phyloP scores from a whole-genome alignment of 2,329 filamentous ascomycete genomes.

The Hypoxylon sp. region DNA sequence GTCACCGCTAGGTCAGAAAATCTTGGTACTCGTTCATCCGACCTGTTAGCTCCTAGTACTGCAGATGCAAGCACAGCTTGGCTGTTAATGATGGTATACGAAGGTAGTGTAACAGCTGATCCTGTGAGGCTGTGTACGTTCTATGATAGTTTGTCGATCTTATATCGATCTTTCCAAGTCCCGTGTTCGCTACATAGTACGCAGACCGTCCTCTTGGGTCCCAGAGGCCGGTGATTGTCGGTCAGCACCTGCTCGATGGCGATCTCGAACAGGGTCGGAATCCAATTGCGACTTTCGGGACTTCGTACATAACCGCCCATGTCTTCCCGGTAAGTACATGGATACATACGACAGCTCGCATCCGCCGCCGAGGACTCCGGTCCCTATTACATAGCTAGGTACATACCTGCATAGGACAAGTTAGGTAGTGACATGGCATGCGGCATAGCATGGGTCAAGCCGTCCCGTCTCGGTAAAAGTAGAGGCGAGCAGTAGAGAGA shows the following conservation, averaged over 20 bases:
- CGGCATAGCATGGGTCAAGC: slow-evolving; percentile 32
- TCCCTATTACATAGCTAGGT: slow-evolving; percentile 15
- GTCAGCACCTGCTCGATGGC: slow-evolving; percentile 24
- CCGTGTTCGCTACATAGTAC: slow-evolving; percentile 20
- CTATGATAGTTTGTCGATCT: slow-evolving; percentile 30
- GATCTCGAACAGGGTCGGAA: slow-evolving; percentile 28
- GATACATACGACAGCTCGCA: slow-evolving; percentile 21
- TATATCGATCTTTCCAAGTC: slow-evolving; percentile 19
- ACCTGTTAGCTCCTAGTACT: slow-evolving; percentile 23
- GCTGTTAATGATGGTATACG: slow-evolving; percentile 24
- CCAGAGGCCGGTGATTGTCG: slow-evolving; percentile 30
- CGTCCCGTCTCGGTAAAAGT: slow-evolving; percentile 33
- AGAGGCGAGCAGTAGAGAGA: slow-evolving; percentile 31
- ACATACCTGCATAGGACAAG: slow-evolving; percentile 18
- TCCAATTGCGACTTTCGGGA: slow-evolving; percentile 32
- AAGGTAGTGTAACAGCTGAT: slow-evolving; percentile 40
- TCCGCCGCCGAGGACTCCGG: slow-evolving; percentile 17
- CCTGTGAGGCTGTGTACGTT: slow-evolving; percentile 35
- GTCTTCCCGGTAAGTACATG: slow-evolving; percentile 22
- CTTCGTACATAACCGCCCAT: slow-evolving; percentile 18
- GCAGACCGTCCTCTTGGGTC: slow-evolving; percentile 23
- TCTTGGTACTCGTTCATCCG: slow-evolving; percentile 33
- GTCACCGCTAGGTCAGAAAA: slow-evolving; percentile 42
- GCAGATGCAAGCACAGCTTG: slow-evolving; percentile 34
- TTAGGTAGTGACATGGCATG: slow-evolving; percentile 3